phyloP scores from a whole-genome alignment of 1,139 yeast species.

The Debaryomyces psychrophilus region DNA sequence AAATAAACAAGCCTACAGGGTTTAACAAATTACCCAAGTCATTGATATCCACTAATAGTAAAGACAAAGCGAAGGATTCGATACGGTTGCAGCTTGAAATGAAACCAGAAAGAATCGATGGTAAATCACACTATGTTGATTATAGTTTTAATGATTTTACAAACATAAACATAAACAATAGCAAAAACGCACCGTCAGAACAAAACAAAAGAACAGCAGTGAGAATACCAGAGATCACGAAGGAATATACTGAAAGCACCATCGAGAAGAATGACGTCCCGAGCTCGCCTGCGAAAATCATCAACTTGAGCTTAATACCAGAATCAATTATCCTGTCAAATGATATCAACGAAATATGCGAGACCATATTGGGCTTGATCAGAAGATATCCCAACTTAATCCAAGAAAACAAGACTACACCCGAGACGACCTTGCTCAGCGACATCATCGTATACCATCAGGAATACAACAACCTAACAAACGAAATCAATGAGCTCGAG shows the following conservation, averaged over 20 bases:
- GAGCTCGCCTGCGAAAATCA: constrained; percentile 5
- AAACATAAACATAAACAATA: constrained; percentile 11
- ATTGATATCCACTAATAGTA: neutral
- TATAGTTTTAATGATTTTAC: constrained; percentile 24
- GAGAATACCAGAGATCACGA: constrained; percentile 23
- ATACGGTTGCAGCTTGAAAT: constrained; percentile 17
- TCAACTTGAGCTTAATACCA: constrained; percentile 10
- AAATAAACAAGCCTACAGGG: constrained; percentile 25
- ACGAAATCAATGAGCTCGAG: constrained; percentile 35
- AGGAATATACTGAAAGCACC: constrained; percentile 20
- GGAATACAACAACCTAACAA: constrained; percentile 24
- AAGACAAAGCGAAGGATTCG: neutral
- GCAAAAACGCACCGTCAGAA: constrained; percentile 7
- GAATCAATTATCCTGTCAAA: constrained; percentile 13
- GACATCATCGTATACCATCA: constrained; percentile 25
- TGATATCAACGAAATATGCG: constrained; percentile 25
- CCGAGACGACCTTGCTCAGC: constrained; percentile 16
- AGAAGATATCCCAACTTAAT: constrained; percentile 35
- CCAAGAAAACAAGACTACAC: constrained; percentile 24
- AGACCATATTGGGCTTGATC: constrained; percentile 24
- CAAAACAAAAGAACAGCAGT: constrained; percentile 27
- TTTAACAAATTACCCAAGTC: neutral
- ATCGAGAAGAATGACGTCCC: constrained; percentile 30
- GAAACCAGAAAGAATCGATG: constrained; percentile 42
- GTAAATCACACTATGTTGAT: constrained; percentile 34